Conservation (phyloP, 495 filamentous ascomycete genomes). For the Neurospora sp. region DNA sequence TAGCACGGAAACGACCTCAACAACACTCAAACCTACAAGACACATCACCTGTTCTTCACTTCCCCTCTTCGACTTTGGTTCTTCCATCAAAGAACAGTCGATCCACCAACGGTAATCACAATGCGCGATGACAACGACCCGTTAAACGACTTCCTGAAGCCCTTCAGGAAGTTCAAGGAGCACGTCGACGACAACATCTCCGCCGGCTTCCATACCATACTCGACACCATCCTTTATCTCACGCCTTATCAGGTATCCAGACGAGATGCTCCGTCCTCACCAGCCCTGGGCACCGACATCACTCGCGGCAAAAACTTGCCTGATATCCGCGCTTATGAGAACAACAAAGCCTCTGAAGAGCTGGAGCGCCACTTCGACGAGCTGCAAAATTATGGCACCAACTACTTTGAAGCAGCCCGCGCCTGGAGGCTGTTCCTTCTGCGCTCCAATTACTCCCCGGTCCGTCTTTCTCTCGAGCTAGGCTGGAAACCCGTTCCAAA, state of each 20-base stretch:
- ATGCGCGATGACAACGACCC: not conserved
- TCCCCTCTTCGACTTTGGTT: not conserved
- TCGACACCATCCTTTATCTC: not conserved
- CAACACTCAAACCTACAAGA: not conserved
- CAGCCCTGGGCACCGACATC: not conserved
- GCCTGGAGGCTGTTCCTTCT: slow-evolving; percentile 12
- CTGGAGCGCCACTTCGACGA: slow-evolving; percentile 4
- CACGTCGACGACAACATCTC: slow-evolving; percentile 30
- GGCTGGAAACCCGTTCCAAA: slow-evolving; percentile 16
- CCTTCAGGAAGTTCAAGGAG: slow-evolving; percentile 36
- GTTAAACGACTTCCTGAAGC: slow-evolving; percentile 16
- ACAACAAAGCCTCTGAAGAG: not conserved
- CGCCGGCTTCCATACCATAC: slow-evolving; percentile 25
- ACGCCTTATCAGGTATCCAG: not conserved
- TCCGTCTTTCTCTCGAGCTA: slow-evolving; percentile 17
- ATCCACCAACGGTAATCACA: not conserved
- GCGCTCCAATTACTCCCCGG: slow-evolving; percentile 26
- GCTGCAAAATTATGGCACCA: slow-evolving; percentile 3
- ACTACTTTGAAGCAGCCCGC: not conserved
- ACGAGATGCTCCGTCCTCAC: not conserved
- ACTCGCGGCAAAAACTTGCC: not conserved
- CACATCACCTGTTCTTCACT: not conserved
- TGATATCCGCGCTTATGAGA: not conserved
- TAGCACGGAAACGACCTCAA: not conserved
- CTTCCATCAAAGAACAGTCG: not conserved